Evolutionary conservation across 768 basidiomycete species (phyloP).

Genomic region (Suillus tomentosus): DNA sequence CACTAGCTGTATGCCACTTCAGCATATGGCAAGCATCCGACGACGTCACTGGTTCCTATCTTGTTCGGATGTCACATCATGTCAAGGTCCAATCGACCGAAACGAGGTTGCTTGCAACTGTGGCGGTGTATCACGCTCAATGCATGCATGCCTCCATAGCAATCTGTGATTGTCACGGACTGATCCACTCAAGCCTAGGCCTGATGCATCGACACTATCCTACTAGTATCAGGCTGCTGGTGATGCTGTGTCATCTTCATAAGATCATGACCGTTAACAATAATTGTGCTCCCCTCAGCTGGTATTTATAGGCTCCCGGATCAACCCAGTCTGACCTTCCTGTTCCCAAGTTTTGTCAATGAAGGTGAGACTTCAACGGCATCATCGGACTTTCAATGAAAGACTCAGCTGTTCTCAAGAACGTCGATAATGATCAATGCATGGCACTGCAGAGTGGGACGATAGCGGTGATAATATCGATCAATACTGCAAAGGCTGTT

Average conservation of each 20-base stretch:
- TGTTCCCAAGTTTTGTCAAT: background rate
- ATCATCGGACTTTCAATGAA: background rate
- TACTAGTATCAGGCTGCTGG: background rate
- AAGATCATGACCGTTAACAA: conserved; percentile 3
- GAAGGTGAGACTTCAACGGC: background rate
- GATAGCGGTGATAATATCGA: conserved; percentile 2
- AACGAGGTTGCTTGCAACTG: no score
- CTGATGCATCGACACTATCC: background rate
- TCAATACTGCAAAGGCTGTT: background rate
- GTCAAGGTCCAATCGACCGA: no score
- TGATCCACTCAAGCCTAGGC: no score
- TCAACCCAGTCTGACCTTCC: background rate
- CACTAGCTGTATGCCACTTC: no score
- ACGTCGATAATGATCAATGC: background rate
- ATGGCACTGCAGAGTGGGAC: background rate
- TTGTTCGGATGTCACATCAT: no score
- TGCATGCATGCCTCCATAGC: no score
- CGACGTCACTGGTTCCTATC: no score
- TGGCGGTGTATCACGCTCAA: no score
- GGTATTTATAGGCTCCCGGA: background rate
- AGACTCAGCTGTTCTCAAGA: background rate
- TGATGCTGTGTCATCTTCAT: background rate
- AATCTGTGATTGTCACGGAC: no score
- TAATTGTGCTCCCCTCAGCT: background rate
- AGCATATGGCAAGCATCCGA: no score